Evolutionary conservation across 805 yeast genomes (phyloP), one percentile per base, ranked within the genome.

Genomic region (Suhomyces sp.): DNA sequence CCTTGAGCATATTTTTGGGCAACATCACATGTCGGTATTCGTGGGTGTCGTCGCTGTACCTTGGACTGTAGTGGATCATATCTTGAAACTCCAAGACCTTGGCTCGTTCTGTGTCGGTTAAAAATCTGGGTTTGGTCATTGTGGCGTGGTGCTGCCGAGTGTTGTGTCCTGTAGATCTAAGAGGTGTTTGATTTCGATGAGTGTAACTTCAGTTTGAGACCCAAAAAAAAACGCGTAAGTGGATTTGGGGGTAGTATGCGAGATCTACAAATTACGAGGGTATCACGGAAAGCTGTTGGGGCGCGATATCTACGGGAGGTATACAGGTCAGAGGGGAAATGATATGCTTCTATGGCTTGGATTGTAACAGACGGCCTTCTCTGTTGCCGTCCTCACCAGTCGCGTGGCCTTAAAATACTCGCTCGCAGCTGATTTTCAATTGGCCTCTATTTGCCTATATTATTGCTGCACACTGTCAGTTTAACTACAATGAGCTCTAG

Each of bases 1-100:
- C 90, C 69, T 92, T 93, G 51, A 94, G 80, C 97, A 94, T 90
- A 56, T 88, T 90, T 67, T 96, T 91, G 58, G 99, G 99, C 50
- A 94, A 80, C 83, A 94, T 92, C 47, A 94, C 99, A 68, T 94
- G 99, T 68, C 99, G 79, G 71, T 93, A 94, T 74, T 94, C 99
- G 65, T 82, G 87, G 44, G 85, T 81, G 66, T 93, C 98, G 65
- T 94, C 99, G 22, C 91, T 85, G 72, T 93, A 94, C 63, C 96
- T 78, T 53, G 96, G 94, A 8, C 97, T 90, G 68, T 94, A 94
- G 70, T 94, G 97, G 62, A 94, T 94, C 70, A 87, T 83, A 52
- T 94, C 98, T 67, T 89, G 96, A 67, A 90, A 94, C 67, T 93
- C 97, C 61, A 88, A 83, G 40, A 93, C 86, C 49, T 93, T 84